Evolutionary conservation across 177 flowering plant genomes (phyloP), one percentile per base, ranked within the genome.

Genomic region (Tripterygium wilfordii): DNA sequence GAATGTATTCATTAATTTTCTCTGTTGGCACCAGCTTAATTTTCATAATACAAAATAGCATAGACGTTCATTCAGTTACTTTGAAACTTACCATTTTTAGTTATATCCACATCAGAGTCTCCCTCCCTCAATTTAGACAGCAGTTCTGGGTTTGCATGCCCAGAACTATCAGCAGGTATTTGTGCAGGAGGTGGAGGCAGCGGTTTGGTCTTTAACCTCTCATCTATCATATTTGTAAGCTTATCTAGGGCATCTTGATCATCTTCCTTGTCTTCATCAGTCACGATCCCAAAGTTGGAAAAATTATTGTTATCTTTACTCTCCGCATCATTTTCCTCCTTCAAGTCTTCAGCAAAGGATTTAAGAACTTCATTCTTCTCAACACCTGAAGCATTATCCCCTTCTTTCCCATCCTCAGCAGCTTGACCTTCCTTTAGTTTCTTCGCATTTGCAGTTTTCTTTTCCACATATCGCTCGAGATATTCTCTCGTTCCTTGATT

Each of bases 181-280:
- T 24, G 83, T 20, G 77, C 45, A 29, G 83, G 83, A 30, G 94
- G 76, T 15, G 96, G 96, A 26, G 95, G 97, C 10, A 75, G 63
- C 24, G 97, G 96, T 38, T 61, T 82, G 49, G 66, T 71, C 75
- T 83, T 90, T 53, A 82, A 26, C 65, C 99, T 77, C 67, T 94
- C 99, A 53, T 85, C 99, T 41, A 94, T 57, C 82, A 78, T 77
- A 35, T 42, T 66, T 13, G 62, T 57, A 51, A 94, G 63, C 74
- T 90, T 94, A 49, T 78, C 85, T 54, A 63, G 32, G 52, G 85
- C 88, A 51, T 79, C 97, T 46, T 51, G 64, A 44, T 94, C 99
- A 55, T 83, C 84, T 55, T 74, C 83, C 37, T 67, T 83, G 63
- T 94, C 99, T 54, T 85, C 96, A 63, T 82, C 85, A 48, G 90